phyloP scores from a whole-genome alignment of 768 basidiomycete species.

The Termitomyces sp. region DNA sequence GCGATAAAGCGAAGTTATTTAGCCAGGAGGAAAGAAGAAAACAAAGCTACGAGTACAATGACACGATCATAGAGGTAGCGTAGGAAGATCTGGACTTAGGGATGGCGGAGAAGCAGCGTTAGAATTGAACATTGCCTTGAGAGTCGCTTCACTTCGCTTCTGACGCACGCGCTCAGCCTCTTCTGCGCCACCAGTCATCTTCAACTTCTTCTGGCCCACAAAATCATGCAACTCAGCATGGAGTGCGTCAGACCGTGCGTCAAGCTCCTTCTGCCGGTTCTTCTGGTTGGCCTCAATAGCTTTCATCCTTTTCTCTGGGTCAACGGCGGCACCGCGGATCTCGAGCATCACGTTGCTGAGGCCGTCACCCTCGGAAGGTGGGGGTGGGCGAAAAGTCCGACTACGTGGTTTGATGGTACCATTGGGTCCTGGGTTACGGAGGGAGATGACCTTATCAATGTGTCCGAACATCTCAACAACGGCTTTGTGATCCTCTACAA shows the following conservation, averaged over 20 bases:
- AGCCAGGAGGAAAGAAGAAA: not conserved
- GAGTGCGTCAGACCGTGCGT: slow-evolving; percentile 73
- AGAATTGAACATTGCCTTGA: slow-evolving; percentile 81
- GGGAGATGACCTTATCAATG: slow-evolving; percentile 81
- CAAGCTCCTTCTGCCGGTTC: slow-evolving; percentile 70
- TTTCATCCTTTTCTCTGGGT: slow-evolving; percentile 80
- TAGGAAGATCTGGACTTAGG: slow-evolving; percentile 9
- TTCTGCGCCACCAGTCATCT: slow-evolving; percentile 93
- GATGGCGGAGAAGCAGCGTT: slow-evolving; percentile 7
- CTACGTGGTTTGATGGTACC: slow-evolving; percentile 23
- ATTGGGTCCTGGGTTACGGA: slow-evolving; percentile 45
- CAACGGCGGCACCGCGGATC: slow-evolving; percentile 76
- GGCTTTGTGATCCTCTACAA: slow-evolving; percentile 92
- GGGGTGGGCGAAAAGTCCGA: slow-evolving; percentile 54
- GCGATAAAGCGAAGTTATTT: not conserved
- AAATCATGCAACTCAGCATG: slow-evolving; percentile 81
- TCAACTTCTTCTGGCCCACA: slow-evolving; percentile 82
- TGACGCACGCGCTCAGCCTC: slow-evolving; percentile 86
- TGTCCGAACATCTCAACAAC: slow-evolving; percentile 81
- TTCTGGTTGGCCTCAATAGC: slow-evolving; percentile 90
- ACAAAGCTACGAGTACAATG: not conserved
- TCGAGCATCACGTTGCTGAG: slow-evolving; percentile 83
- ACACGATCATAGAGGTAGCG: not conserved
- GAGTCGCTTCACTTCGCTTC: slow-evolving; percentile 73
- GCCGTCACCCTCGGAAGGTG: slow-evolving; percentile 61